A percentile compares a stretch with the other conserved stretches of the same genome.
Evolutionary conservation across 2,329 filamentous ascomycete genomes (phyloP).

Genomic region (Cadophora gregata): DNA sequence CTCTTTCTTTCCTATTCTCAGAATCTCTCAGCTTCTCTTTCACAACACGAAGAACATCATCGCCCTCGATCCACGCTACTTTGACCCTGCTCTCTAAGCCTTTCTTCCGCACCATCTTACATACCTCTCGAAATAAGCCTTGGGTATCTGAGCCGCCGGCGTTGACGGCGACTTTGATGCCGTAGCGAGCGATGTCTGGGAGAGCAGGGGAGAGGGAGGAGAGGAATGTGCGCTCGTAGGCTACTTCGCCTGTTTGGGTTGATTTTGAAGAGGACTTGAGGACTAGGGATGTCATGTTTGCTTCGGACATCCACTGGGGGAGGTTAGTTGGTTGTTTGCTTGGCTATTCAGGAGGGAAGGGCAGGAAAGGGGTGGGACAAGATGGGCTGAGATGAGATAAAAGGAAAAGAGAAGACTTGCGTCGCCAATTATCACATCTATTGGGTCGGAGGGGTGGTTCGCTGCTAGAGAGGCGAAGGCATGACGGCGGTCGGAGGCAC

Average conservation of each 20-base stretch:
- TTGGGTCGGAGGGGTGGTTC: slow-evolving; percentile 49
- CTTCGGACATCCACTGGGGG: slow-evolving; percentile 49
- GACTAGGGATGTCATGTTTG: slow-evolving; percentile 42
- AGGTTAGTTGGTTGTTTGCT: not conserved
- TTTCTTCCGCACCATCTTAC: slow-evolving; percentile 30
- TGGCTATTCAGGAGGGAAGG: not conserved
- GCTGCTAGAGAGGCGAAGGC: slow-evolving; percentile 51
- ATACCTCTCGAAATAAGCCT: slow-evolving; percentile 46
- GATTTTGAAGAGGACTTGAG: slow-evolving; percentile 13
- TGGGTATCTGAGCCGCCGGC: slow-evolving; percentile 59
- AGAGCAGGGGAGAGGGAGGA: slow-evolving; percentile 42
- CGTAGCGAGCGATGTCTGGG: slow-evolving; percentile 51
- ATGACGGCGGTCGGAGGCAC: slow-evolving; percentile 52
- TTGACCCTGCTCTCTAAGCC: slow-evolving; percentile 41
- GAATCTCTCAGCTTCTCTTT: slow-evolving; percentile 12
- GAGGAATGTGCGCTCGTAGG: slow-evolving; percentile 30
- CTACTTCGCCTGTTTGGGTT: slow-evolving; percentile 6
- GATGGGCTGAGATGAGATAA: not conserved
- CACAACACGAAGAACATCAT: slow-evolving; percentile 49
- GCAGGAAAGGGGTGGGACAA: not conserved
- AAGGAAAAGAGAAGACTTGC: slow-evolving; percentile 5
- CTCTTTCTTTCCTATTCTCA: not conserved
- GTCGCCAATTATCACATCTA: slow-evolving; percentile 57
- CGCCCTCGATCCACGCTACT: slow-evolving; percentile 53
- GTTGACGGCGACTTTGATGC: slow-evolving; percentile 59